A percentile compares a stretch with the other conserved stretches of the same genome.
Evolutionary conservation across 371 early-diverging fungal genomes (phyloP).

Genomic region (Thermomucor indicae-seudaticae): DNA sequence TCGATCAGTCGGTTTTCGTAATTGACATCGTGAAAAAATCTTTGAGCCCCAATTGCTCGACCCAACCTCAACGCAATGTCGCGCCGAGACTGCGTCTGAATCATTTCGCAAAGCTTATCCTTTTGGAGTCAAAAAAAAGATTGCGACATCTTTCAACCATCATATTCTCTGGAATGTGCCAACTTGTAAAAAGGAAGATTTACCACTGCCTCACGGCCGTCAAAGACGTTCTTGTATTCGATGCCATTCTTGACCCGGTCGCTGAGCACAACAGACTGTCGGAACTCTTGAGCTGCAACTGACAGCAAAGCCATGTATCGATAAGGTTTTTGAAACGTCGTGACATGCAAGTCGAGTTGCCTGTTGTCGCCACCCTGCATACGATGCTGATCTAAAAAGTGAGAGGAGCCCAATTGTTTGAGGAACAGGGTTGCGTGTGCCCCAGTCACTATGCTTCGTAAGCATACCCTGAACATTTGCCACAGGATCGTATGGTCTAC

Average conservation of each 20-base stretch:
- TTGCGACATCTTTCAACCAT: no score
- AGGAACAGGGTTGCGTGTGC: no score
- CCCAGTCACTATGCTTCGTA: no score
- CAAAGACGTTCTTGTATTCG: conserved; percentile 79
- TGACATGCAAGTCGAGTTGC: conserved; percentile 1
- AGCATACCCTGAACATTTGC: no score
- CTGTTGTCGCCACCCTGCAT: no score
- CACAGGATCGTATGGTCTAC: no score
- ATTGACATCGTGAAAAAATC: conserved; percentile 80
- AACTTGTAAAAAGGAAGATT: background rate
- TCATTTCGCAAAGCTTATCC: background rate
- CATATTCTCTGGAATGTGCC: no score
- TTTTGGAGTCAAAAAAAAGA: background rate
- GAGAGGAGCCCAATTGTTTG: no score
- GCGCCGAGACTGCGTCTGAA: no score
- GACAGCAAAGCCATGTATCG: conserved; percentile 78
- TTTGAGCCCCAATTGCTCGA: conserved; percentile 73
- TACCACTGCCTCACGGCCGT: conserved; percentile 77
- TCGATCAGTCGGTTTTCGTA: conserved; percentile 75
- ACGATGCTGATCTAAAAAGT: no score
- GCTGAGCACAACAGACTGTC: conserved; percentile 35
- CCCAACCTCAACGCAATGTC: conserved; percentile 75
- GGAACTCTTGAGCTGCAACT: conserved; percentile 70
- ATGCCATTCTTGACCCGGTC: conserved; percentile 73
- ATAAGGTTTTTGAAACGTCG: conserved; percentile 1